Conservation (phyloP, 2,329 filamentous ascomycete species). For the Coniochaeta ligniaria region DNA sequence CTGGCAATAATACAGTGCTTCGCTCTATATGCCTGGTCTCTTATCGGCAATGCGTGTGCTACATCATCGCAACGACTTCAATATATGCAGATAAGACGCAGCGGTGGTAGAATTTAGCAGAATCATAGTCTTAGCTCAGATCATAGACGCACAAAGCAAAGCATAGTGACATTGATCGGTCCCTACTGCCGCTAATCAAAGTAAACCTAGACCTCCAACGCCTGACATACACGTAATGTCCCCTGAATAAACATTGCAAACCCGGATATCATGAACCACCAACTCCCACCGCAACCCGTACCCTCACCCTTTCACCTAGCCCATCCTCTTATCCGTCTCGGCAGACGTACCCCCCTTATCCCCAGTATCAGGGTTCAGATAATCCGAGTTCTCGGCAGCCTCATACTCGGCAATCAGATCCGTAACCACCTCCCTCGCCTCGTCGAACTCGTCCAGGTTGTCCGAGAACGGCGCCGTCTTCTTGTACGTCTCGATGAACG, state of each 20-base stretch:
- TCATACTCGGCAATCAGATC: conserved; percentile 94
- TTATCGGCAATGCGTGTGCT: not conserved
- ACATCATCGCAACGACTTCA: not conserved
- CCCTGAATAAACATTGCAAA: not conserved
- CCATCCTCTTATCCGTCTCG: conserved; percentile 44
- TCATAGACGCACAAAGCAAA: not conserved
- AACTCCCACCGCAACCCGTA: not conserved
- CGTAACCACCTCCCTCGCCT: conserved; percentile 82
- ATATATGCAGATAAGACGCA: not conserved
- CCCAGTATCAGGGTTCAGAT: conserved; percentile 67
- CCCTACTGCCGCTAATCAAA: not conserved
- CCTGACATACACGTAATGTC: not conserved
- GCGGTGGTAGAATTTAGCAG: not conserved
- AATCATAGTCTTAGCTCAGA: not conserved
- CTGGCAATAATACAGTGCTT: too few relatives aligned
- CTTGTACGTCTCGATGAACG: conserved; percentile 94
- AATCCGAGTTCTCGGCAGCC: conserved; percentile 84
- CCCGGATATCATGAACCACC: not conserved
- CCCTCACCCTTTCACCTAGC: conserved; percentile 13
- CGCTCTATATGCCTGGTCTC: too few relatives aligned
- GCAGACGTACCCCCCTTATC: conserved; percentile 40
- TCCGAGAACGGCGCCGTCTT: conserved; percentile 91
- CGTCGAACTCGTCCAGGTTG: conserved; percentile 89
- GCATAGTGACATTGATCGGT: not conserved
- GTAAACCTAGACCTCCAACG: not conserved